These are phyloP conservation scores for Lactarius pseudohatsudake DNA, from an alignment of 768 basidiomycete species.

Conservation along the genomic window DNA sequence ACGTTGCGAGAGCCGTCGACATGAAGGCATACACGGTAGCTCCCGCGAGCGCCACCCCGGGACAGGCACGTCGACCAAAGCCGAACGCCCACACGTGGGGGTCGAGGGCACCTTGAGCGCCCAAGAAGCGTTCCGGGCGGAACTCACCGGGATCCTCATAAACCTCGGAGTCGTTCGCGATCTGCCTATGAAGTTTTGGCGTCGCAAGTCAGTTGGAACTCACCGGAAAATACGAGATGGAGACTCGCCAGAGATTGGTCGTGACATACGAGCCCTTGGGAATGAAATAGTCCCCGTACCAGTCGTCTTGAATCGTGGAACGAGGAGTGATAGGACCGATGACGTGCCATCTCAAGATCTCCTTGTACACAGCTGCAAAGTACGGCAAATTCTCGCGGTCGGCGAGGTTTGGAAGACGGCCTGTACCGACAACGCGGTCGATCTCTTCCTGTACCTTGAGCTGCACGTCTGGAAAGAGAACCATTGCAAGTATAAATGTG, in stretches of 20 bases:
- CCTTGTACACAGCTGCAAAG: conserved; percentile 31
- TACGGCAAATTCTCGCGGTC: conserved; percentile 33
- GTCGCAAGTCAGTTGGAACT: background rate
- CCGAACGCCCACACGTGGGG: conserved; percentile 23
- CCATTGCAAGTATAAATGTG: conserved; percentile 30
- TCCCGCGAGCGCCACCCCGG: conserved; percentile 11
- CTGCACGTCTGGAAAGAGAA: conserved; percentile 30
- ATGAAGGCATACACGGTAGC: conserved; percentile 17
- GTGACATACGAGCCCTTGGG: conserved; percentile 30
- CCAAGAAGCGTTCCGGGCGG: conserved; percentile 28
- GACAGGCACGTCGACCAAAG: conserved; percentile 24
- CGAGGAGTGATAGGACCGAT: conserved; percentile 26
- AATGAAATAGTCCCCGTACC: conserved; percentile 29
- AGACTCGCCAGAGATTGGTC: conserved; percentile 28
- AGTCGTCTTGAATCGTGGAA: conserved; percentile 27
- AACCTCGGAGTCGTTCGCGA: conserved; percentile 18
- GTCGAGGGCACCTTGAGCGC: conserved; percentile 10
- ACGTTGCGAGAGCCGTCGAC: conserved; percentile 8
- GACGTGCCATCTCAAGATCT: conserved; percentile 32
- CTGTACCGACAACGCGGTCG: conserved; percentile 29
- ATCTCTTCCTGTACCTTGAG: conserved; percentile 32
- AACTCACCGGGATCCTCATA: conserved; percentile 27
- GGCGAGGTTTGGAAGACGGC: conserved; percentile 27
- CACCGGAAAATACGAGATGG: background rate
- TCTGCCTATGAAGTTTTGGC: conserved; percentile 2